Evolutionary conservation across 192 early-diverging fungal species (phyloP).

Genomic region (Rhizoclosmatium globosum): DNA sequence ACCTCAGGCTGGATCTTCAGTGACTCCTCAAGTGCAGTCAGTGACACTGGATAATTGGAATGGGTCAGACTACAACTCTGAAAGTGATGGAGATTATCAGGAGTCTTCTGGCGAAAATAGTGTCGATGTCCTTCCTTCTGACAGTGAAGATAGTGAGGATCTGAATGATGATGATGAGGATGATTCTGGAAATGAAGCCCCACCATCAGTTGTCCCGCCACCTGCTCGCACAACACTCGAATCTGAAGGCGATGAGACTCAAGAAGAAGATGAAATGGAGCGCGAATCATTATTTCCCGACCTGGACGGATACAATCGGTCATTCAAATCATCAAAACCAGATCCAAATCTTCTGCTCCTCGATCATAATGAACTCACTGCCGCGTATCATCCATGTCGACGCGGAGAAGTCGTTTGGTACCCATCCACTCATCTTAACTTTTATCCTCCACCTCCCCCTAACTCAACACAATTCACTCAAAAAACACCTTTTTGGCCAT

Average conservation of each 20-base stretch:
- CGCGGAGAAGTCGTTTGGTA: slow-evolving; percentile 34
- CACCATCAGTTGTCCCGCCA: not conserved
- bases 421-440: slow-evolving; percentile 26
- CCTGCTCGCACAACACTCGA: not conserved
- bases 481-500: slow-evolving; percentile 28
- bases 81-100: slow-evolving; percentile 11
- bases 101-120: slow-evolving; percentile 52
- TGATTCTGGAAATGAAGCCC: slow-evolving; percentile 31
- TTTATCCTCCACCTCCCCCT: not conserved
- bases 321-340: not conserved
- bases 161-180: slow-evolving; percentile 34
- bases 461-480: not conserved
- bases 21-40: too few relatives aligned
- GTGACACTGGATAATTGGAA: slow-evolving; percentile 17
- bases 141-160: slow-evolving; percentile 55
- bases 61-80: slow-evolving; percentile 21
- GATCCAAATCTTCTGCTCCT: slow-evolving; percentile 6
- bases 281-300: slow-evolving; percentile 23
- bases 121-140: slow-evolving; percentile 66
- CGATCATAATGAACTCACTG: not conserved
- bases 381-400: slow-evolving; percentile 5
- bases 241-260: not conserved
- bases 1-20: not conserved
- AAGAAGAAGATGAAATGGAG: slow-evolving; percentile 27
- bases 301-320: slow-evolving; percentile 1